phyloP scores from a whole-genome alignment of 2,329 filamentous ascomycete species.

The Coniella vitis region DNA sequence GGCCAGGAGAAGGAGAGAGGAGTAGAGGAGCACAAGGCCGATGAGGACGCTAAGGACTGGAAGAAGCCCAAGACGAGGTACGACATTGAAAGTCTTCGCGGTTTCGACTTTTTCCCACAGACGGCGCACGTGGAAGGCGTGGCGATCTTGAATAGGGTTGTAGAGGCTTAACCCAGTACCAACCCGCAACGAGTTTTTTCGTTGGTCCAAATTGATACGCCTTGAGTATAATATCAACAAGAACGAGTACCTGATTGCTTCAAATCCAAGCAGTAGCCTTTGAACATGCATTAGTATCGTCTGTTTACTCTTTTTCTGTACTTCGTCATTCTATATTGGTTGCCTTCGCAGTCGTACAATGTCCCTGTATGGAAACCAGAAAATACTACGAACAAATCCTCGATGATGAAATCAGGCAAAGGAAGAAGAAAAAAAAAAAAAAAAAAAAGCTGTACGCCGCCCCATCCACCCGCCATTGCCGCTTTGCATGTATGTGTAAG shows the following conservation, averaged over 20 bases:
- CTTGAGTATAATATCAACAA: no score
- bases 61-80: slow-evolving; percentile 47
- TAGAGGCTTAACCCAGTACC: background rate
- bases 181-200: slow-evolving; percentile 8
- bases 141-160: slow-evolving; percentile 53
- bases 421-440: background rate
- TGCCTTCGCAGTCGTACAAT: no score
- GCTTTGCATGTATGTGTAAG: background rate
- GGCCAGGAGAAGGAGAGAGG: slow-evolving; percentile 21
- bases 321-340: no score
- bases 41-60: slow-evolving; percentile 22
- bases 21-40: slow-evolving; percentile 16
- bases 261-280: no score
- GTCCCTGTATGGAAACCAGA: no score
- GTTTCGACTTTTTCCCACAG: slow-evolving; percentile 97
- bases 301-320: no score
- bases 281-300: no score
- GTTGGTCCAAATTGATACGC: background rate
- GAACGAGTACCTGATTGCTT: no score
- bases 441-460: slow-evolving; percentile 1
- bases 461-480: background rate
- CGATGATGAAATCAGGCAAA: no score
- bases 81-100: slow-evolving; percentile 81
- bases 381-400: no score
- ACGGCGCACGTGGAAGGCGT: slow-evolving; percentile 65